Percentiles rank a stretch among this genome's conserved stretches.
Conservation (phyloP, 2,329 filamentous ascomycete species). For the Trichophyton mentagrophytes region DNA sequence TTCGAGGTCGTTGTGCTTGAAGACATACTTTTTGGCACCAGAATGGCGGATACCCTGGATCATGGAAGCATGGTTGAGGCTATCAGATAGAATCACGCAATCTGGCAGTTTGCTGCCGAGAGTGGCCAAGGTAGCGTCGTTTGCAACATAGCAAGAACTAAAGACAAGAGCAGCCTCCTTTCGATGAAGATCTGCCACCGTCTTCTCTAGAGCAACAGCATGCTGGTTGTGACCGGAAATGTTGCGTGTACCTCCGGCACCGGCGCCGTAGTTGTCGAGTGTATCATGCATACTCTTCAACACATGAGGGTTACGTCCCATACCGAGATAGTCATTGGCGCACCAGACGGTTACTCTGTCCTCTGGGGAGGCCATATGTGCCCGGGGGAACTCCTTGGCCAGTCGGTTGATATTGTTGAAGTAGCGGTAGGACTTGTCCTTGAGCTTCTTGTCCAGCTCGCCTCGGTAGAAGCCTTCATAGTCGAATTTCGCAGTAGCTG, state of each 20-base stretch:
- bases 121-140: slow-evolving; percentile 91
- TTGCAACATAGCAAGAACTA: slow-evolving; percentile 95
- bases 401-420: slow-evolving; percentile 99
- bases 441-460: slow-evolving; percentile 96
- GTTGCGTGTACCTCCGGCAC: slow-evolving; percentile 89
- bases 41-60: slow-evolving; percentile 98
- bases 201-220: slow-evolving; percentile 69
- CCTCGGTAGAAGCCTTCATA: slow-evolving; percentile 79
- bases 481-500: slow-evolving; percentile 53
- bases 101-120: slow-evolving; percentile 93
- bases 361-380: slow-evolving; percentile 72
- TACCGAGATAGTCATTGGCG: slow-evolving; percentile 96
- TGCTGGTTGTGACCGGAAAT: slow-evolving; percentile 98
- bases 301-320: slow-evolving; percentile 83
- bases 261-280: slow-evolving; percentile 84
- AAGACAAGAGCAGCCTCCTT: slow-evolving; percentile 91
- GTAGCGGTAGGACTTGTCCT: slow-evolving; percentile 98
- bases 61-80: slow-evolving; percentile 96
- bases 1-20: slow-evolving; percentile 93
- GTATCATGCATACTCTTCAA: slow-evolving; percentile 89
- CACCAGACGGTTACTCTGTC: slow-evolving; percentile 96
- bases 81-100: slow-evolving; percentile 96
- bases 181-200: slow-evolving; percentile 74
- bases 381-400: slow-evolving; percentile 88
- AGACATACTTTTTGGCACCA: slow-evolving; percentile 91